These are phyloP conservation scores for Flaveria floridana DNA, from an alignment of 140 eudicot species.

Conservation along the genomic window DNA sequence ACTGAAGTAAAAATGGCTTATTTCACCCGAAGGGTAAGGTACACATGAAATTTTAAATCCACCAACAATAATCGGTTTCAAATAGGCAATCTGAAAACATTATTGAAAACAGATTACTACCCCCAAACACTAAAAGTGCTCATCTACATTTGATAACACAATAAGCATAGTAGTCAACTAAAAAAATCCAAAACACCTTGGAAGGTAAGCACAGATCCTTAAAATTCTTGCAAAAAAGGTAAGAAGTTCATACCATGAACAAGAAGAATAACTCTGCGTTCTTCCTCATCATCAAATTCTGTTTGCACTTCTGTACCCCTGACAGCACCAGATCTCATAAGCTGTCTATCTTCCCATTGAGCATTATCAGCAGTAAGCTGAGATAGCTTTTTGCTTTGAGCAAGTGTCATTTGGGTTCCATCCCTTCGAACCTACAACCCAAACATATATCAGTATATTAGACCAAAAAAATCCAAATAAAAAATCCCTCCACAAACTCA, in stretches of 20 bases:
- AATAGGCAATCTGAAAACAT: neutral
- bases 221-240: neutral
- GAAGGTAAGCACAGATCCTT: neutral
- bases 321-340: slow-evolving; percentile 93
- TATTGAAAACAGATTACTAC: neutral
- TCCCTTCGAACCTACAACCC: slow-evolving; percentile 67
- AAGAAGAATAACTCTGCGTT: slow-evolving; percentile 83
- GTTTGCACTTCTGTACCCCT: slow-evolving; percentile 96
- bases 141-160: neutral
- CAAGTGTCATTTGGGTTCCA: slow-evolving; percentile 87
- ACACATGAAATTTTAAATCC: neutral
- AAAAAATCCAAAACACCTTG: neutral
- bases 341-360: slow-evolving; percentile 98
- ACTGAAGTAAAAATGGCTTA: neutral
- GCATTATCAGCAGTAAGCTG: slow-evolving; percentile 96
- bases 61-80: neutral
- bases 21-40: neutral
- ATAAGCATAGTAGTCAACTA: neutral
- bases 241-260: slow-evolving; percentile 64
- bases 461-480: neutral
- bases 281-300: slow-evolving; percentile 92
- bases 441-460: neutral
- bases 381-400: slow-evolving; percentile 91
- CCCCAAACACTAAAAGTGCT: neutral
- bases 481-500: neutral